A percentile compares a stretch with the other conserved stretches of the same genome.
These are phyloP conservation scores for Rachicladosporium sp. DNA, from an alignment of 2,329 filamentous ascomycete genomes.

Conservation along the genomic window DNA sequence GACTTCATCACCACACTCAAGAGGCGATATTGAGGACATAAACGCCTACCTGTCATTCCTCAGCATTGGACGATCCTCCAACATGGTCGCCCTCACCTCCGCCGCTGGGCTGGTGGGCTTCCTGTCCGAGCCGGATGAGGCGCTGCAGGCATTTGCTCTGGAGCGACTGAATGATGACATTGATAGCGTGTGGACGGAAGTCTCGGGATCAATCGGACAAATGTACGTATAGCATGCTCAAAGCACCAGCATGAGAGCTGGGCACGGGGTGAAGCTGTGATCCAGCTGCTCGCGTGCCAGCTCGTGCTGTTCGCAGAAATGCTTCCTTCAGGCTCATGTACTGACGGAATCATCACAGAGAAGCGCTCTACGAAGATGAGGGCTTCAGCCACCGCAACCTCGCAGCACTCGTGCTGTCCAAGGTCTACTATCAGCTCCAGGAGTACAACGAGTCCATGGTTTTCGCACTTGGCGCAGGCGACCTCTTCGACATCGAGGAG, in stretches of 20 bases:
- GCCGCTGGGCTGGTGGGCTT: conserved; percentile 92
- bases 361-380: conserved; percentile 95
- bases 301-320: too few relatives aligned
- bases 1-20: too few relatives aligned
- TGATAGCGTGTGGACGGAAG: conserved; percentile 94
- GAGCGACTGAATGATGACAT: conserved; percentile 94
- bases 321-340: not conserved
- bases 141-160: conserved; percentile 88
- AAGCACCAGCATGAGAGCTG: too few relatives aligned
- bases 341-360: conserved; percentile 42
- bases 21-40: not conserved
- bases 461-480: conserved; percentile 86
- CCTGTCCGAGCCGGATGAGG: conserved; percentile 83
- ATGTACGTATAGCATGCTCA: conserved; percentile 51
- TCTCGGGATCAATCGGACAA: conserved; percentile 79
- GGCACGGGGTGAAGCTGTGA: too few relatives aligned
- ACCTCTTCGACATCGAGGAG: conserved; percentile 84
- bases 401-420: conserved; percentile 85
- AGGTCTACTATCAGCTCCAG: conserved; percentile 97
- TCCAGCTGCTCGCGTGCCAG: too few relatives aligned
- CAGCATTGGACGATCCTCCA: conserved; percentile 1
- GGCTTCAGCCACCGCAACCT: conserved; percentile 86
- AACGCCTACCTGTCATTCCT: conserved; percentile 1
- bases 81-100: conserved; percentile 86
- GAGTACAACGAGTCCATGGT: conserved; percentile 99